Evolutionary conservation across 129 eudicot genomes (phyloP).

Genomic region (Escallonia herrerae): DNA sequence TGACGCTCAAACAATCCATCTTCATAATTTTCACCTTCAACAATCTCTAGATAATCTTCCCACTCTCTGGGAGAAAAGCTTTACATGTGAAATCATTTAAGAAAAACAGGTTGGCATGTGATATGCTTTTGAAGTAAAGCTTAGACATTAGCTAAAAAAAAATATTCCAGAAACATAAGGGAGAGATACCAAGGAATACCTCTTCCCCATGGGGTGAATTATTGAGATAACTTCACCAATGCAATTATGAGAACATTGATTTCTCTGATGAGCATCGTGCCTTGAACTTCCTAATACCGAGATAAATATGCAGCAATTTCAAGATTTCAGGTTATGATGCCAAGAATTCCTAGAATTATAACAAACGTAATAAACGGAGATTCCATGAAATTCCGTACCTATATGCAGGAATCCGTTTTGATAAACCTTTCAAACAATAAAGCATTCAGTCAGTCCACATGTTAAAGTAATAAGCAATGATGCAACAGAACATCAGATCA

Average conservation of each 20-base stretch:
- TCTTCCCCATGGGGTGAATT: slow-evolving; percentile 18
- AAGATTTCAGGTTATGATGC: slow-evolving; percentile 1
- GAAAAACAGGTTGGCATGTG: too few species aligned
- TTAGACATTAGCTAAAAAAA: too few species aligned
- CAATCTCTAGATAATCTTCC: too few species aligned
- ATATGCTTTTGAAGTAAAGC: too few species aligned
- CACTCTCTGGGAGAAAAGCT: too few species aligned
- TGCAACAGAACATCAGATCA: not conserved
- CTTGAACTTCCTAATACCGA: slow-evolving; percentile 32
- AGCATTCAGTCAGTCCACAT: slow-evolving; percentile 26
- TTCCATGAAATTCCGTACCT: slow-evolving; percentile 32
- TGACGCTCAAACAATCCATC: too few species aligned
- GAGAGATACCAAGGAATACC: slow-evolving; percentile 23
- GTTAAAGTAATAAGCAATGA: not conserved
- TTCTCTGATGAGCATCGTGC: slow-evolving; percentile 19
- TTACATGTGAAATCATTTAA: too few species aligned
- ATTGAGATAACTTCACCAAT: slow-evolving; percentile 54
- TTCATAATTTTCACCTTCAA: too few species aligned
- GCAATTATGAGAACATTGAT: slow-evolving; percentile 34
- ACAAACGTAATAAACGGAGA: not conserved
- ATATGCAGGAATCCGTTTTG: slow-evolving; percentile 39
- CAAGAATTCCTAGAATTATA: not conserved
- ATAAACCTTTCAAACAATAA: slow-evolving; percentile 43
- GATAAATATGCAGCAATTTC: slow-evolving; percentile 7
- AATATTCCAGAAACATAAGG: not conserved